Evolutionary conservation across 1,284 basidiomycete species (phyloP).

Genomic region (Leccinum subspadiceum): DNA sequence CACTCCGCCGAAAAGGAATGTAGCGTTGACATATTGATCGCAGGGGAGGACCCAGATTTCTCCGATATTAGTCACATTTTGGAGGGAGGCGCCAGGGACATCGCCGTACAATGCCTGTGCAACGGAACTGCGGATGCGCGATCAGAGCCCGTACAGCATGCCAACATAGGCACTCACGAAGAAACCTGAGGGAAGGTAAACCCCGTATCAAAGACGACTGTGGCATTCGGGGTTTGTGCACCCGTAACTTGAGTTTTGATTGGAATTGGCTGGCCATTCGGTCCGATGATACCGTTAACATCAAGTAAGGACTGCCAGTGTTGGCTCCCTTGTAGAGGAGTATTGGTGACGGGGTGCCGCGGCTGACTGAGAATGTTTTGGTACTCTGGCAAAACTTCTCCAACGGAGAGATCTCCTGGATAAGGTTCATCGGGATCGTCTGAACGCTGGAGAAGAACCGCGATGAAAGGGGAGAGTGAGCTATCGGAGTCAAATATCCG

Average conservation of each 20-base stretch:
- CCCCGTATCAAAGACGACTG: constrained; percentile 65
- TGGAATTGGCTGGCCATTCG: constrained; percentile 45
- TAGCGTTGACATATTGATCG: constrained; percentile 56
- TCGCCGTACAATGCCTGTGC: constrained; percentile 56
- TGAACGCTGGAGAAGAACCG: constrained; percentile 50
- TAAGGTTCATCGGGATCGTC: constrained; percentile 43
- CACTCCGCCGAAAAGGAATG: constrained; percentile 54
- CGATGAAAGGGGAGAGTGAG: constrained; percentile 54
- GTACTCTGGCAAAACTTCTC: constrained; percentile 44
- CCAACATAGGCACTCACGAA: constrained; percentile 34
- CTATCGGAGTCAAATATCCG: constrained; percentile 60
- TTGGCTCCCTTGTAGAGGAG: constrained; percentile 40
- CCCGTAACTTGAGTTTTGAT: constrained; percentile 44
- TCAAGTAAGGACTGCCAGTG: constrained; percentile 56
- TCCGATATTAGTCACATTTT: constrained; percentile 44
- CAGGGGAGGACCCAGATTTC: constrained; percentile 60
- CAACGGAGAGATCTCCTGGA: constrained; percentile 48
- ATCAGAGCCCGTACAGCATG: neutral
- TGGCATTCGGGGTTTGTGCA: constrained; percentile 43
- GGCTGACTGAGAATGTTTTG: constrained; percentile 41
- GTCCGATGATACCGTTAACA: constrained; percentile 48
- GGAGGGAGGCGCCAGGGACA: constrained; percentile 48
- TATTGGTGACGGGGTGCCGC: constrained; percentile 40
- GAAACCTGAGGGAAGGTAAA: constrained; percentile 68
- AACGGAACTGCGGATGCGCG: constrained; percentile 39